A percentile compares a stretch with the other conserved stretches of the same genome.
phyloP scores from a whole-genome alignment of 2,329 filamentous ascomycete species.

The Beauveria caledonica region DNA sequence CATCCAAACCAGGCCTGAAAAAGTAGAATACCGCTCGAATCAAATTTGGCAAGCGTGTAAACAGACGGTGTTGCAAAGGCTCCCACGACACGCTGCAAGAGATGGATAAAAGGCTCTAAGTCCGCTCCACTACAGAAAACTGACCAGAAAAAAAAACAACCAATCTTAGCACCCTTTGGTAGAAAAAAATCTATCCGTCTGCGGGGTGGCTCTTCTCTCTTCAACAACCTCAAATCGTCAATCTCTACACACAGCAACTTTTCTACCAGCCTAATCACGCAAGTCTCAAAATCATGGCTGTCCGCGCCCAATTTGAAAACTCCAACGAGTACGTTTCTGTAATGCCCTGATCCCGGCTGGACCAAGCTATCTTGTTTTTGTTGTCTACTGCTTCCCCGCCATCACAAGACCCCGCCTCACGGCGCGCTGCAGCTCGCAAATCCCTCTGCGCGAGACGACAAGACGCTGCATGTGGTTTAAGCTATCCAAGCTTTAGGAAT shows the following conservation, averaged over 20 bases:
- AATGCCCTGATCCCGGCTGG: not conserved
- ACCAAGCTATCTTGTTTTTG: not conserved
- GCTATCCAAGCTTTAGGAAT: not conserved
- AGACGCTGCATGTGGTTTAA: not conserved
- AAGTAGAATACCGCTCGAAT: not conserved
- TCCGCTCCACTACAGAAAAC: not conserved
- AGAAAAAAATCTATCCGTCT: slow-evolving; percentile 8
- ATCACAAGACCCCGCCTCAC: slow-evolving; percentile 11
- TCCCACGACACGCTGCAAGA: not conserved
- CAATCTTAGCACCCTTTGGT: not conserved
- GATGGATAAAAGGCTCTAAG: not conserved
- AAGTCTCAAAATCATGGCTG: slow-evolving; percentile 44
- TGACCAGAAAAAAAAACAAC: slow-evolving; percentile 3
- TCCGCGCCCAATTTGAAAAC: slow-evolving; percentile 75
- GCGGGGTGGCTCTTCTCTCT: slow-evolving; percentile 4
- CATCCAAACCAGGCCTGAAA: not conserved
- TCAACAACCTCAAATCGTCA: slow-evolving; percentile 7
- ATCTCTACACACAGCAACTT: not conserved
- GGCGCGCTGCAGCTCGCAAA: not conserved
- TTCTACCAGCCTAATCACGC: not conserved
- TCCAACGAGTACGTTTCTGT: slow-evolving; percentile 69
- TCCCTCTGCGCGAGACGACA: not conserved
- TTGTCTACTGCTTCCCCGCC: not conserved
- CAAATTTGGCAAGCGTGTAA: not conserved
- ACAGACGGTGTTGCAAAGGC: not conserved